These are phyloP conservation scores for Cicer judaicum DNA, from an alignment of 306 rosid species.

Conservation along the genomic window DNA sequence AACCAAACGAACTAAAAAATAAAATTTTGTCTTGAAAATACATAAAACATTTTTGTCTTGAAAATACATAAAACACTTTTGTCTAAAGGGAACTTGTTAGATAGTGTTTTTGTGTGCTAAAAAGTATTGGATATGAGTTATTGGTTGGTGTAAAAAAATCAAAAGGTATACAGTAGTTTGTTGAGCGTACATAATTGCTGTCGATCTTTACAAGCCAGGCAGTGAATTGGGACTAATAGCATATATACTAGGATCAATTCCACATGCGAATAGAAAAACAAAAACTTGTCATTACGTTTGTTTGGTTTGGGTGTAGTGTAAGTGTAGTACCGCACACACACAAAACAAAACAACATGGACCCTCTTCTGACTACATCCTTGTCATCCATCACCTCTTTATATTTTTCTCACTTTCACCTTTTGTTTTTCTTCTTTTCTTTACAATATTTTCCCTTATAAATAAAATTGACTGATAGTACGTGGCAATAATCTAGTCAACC, in stretches of 20 bases:
- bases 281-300: slow-evolving; percentile 14
- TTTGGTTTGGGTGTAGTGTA: not conserved
- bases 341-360: slow-evolving; percentile 13
- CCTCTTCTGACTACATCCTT: slow-evolving; percentile 22
- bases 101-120: too few relatives aligned
- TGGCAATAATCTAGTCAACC: slow-evolving; percentile 45
- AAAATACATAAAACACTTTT: too few relatives aligned
- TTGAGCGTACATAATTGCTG: not conserved
- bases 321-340: not conserved
- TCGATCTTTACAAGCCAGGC: not conserved
- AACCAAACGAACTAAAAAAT: too few relatives aligned
- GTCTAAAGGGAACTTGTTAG: too few relatives aligned
- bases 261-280: not conserved
- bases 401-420: not conserved
- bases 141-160: not conserved
- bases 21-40: too few relatives aligned
- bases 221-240: slow-evolving; percentile 21
- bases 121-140: not conserved
- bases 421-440: not conserved
- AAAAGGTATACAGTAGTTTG: not conserved
- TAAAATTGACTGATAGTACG: slow-evolving; percentile 19
- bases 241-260: not conserved
- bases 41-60: too few relatives aligned
- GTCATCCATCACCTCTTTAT: slow-evolving; percentile 25
- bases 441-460: not conserved